Evolutionary conservation across 2,329 filamentous ascomycete species (phyloP), one percentile per base, ranked within the genome.

Genomic region (Phialemonium atrogriseum): DNA sequence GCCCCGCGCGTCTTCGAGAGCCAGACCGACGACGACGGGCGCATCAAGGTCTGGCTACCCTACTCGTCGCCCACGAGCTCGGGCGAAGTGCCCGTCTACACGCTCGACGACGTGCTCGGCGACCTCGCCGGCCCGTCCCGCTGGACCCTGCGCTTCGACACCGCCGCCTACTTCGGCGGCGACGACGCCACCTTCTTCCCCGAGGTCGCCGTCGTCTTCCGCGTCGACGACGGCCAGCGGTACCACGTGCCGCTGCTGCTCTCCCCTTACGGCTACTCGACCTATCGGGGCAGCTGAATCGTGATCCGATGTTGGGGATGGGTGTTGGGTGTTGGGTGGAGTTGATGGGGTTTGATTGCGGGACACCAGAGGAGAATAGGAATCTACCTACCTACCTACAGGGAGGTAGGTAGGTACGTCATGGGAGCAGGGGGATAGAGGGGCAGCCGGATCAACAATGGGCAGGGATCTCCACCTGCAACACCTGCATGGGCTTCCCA

Each of bases 211-310:
- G 64, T 79, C 23, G 61, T 64, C 1, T 74, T 75, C 38, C 58
- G 61, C 29, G 68, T 77, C 14, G 50, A 59, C 9, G 56, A 62
- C 48, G 68, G 66, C 14, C 76, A 84, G 65, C 76, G 81, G 50
- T 89, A 84, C 50, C 84, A 91, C 60, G 82, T 91, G 4, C 84
- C 84, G 26, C 56, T 91, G 50, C 51, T 91, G 54, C 54, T 89
- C 59, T 77, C 80, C 41, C 84, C 84, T 18, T 88, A 79, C 59
- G 82, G 80, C 52, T 91, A 86, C 59, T 83, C 80, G 24, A 89
- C 84, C 8, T 91, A 91, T 58, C 65, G 84, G 28, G 84, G 84
- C 11, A 84, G 79, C 53, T 86, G 61, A 62, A n/a, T n/a, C n/a
- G n/a, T n/a, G n/a, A n/a, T n/a, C n/a, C n/a, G n/a, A n/a, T n/a